Base-by-base conservation (phyloP, 495 filamentous ascomycete genomes). In the Penicillium coprophilum region DNA sequence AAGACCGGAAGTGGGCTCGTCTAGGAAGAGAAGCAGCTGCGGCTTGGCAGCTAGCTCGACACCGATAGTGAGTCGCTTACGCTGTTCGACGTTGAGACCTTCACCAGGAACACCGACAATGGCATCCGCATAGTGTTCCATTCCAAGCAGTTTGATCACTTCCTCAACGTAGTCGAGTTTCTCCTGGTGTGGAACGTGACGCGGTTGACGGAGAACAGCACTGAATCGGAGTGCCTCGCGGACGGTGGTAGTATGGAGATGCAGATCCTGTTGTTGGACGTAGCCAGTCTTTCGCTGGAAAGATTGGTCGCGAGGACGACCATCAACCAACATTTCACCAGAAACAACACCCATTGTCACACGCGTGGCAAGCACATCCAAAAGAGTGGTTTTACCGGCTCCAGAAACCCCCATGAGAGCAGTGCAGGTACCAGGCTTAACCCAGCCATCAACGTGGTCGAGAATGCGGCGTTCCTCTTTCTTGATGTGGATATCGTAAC, bases 221-320 rank as follows among this genome's bases (percentile, higher is more conserved):
- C 85, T 89, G 73, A 97, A 97, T 52, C 81, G 80, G 24, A 97
- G 77, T 20, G 92, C 91, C 61, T 80, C 92, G 41, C 92, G 84
- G 36, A 96, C 92, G 6, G 93, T 97, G 1, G 86, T 84, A 0
- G 91, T 95, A 34, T 87, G 79, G 23, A 95, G 80, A 70, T 96
- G 92, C 9, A 97, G 81, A 82, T 97, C 93, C 71, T 96, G 91
- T 69, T 97, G 93, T 64, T 97, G 91, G 19, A 94, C 93, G 62
- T 96, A 97, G 24, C 92, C 92, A 3, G 92, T 96, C 76, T 94
- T 94, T 32, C 92, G 87, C 66, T 94, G 91, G 80, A 96, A 96
- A 0, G 88, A 90, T 17, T 81, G 77, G 64, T 95, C 89, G 17
- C 87, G 69, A 34, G 71, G 73, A 27, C 71, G 61, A 12, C 82